phyloP scores from a whole-genome alignment of 2,329 filamentous ascomycete species.

The Xenosphaeropsis pyriputrescens region DNA sequence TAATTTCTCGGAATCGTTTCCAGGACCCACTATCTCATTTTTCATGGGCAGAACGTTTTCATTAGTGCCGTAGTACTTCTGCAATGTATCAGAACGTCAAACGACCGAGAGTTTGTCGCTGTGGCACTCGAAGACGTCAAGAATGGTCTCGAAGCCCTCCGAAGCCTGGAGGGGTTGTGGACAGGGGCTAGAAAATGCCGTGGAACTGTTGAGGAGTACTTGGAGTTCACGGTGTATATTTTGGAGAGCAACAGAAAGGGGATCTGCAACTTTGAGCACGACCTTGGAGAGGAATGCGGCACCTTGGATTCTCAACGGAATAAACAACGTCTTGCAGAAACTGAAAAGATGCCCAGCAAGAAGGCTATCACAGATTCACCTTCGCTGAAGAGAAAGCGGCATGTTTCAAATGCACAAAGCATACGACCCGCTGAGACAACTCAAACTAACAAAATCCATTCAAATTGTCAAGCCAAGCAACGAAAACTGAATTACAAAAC shows the following conservation, averaged over 20 bases:
- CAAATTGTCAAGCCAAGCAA: no score
- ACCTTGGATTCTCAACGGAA: no score
- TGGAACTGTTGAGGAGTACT: background rate
- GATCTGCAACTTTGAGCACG: no score
- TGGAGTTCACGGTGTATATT: background rate
- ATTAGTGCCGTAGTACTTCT: background rate
- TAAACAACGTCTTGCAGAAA: no score
- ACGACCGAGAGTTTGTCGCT: background rate
- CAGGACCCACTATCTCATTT: background rate
- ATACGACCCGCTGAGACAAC: no score
- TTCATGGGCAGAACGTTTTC: slow-evolving; percentile 1
- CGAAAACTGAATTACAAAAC: no score
- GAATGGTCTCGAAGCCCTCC: background rate
- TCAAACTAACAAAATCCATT: no score
- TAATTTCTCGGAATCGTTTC: background rate
- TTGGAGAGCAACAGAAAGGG: background rate
- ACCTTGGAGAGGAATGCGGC: no score
- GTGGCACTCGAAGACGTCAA: background rate
- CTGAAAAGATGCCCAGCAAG: no score
- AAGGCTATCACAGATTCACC: no score
- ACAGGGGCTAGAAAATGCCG: background rate
- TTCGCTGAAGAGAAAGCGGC: no score
- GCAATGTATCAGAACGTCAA: slow-evolving; percentile 1
- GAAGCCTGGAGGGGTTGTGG: background rate
- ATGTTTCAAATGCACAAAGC: no score